Percentiles rank a stretch among this genome's conserved stretches.
Evolutionary conservation across 805 yeast genomes (phyloP).

Genomic region (Sungouiella blattae): DNA sequence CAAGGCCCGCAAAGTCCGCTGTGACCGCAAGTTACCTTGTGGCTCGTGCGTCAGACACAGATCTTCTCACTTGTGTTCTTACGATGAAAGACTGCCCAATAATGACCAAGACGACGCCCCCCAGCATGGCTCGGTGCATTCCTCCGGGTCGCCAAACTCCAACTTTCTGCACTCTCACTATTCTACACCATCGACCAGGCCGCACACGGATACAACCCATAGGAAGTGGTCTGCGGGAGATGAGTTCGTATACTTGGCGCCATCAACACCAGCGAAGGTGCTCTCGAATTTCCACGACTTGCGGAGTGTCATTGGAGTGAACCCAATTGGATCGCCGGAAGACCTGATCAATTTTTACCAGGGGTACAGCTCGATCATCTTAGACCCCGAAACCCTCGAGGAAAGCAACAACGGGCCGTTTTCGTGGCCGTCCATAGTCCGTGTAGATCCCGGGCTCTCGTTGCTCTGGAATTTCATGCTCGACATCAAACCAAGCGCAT

Average conservation of each 20-base stretch:
- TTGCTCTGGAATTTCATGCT: slow-evolving; percentile 13
- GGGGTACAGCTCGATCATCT: slow-evolving; percentile 8
- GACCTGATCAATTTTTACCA: slow-evolving; percentile 10
- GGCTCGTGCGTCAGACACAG: slow-evolving; percentile 13
- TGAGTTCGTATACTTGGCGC: slow-evolving; percentile 6
- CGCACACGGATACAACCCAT: too few relatives aligned
- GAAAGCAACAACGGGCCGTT: slow-evolving; percentile 16
- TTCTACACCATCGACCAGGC: too few relatives aligned
- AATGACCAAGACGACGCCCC: background rate
- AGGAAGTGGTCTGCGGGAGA: too few relatives aligned
- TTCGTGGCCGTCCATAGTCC: slow-evolving; percentile 12
- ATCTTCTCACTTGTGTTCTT: slow-evolving; percentile 9
- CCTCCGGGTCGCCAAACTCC: too few relatives aligned
- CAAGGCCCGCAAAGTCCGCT: slow-evolving; percentile 14
- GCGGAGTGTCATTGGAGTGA: slow-evolving; percentile 10
- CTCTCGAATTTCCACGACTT: slow-evolving; percentile 3
- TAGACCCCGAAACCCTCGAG: slow-evolving; percentile 9
- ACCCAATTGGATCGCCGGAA: slow-evolving; percentile 7
- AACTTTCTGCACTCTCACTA: too few relatives aligned
- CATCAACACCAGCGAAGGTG: slow-evolving; percentile 5
- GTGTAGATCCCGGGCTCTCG: slow-evolving; percentile 15
- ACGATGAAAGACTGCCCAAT: slow-evolving; percentile 2
- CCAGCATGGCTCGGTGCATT: too few relatives aligned
- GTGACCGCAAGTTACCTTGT: slow-evolving; percentile 15
- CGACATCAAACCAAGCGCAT: slow-evolving; percentile 3